Percentiles rank a stretch among this genome's conserved stretches.
Conservation (phyloP, 768 basidiomycete genomes). For the Scleroderma bovista region DNA sequence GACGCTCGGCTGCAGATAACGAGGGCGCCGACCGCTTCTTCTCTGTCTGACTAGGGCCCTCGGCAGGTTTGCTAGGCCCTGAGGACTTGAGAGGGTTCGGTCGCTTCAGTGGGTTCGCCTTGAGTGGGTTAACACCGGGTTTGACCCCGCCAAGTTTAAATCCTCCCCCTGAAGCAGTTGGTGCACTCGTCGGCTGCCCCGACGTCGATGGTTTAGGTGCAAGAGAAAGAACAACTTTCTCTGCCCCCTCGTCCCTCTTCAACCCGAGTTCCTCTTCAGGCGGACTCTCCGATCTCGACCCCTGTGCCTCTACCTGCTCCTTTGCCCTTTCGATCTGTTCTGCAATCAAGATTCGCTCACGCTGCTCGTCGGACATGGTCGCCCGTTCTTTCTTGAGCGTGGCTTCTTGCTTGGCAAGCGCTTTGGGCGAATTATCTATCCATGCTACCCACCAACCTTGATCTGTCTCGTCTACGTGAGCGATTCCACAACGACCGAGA, state of each 20-base stretch:
- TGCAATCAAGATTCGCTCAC: slow-evolving; percentile 82
- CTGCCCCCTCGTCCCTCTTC: slow-evolving; percentile 64
- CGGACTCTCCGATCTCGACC: slow-evolving; percentile 28
- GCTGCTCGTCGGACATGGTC: slow-evolving; percentile 89
- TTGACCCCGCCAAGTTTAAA: slow-evolving; percentile 56
- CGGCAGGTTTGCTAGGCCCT: slow-evolving; percentile 22
- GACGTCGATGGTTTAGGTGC: slow-evolving; percentile 46
- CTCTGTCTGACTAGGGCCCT: slow-evolving; percentile 35
- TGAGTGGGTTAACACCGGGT: slow-evolving; percentile 49
- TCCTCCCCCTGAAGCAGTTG: slow-evolving; percentile 32
- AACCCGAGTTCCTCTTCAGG: slow-evolving; percentile 49
- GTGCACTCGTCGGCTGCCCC: slow-evolving; percentile 15
- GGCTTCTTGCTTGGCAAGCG: slow-evolving; percentile 84
- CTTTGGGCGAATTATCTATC: slow-evolving; percentile 96
- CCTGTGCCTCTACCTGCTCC: slow-evolving; percentile 37
- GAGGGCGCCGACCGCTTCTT: slow-evolving; percentile 58
- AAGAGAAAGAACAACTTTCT: slow-evolving; percentile 74
- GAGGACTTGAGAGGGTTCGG: slow-evolving; percentile 68
- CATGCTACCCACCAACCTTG: slow-evolving; percentile 97
- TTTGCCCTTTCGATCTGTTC: slow-evolving; percentile 92
- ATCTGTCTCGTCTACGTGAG: slow-evolving; percentile 95
- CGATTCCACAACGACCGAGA: slow-evolving; percentile 79
- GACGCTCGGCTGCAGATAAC: slow-evolving; percentile 77
- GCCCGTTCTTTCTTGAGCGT: slow-evolving; percentile 87
- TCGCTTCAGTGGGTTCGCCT: slow-evolving; percentile 66